Conservation (phyloP, 129 eudicot species). For the Calendula officinalis region DNA sequence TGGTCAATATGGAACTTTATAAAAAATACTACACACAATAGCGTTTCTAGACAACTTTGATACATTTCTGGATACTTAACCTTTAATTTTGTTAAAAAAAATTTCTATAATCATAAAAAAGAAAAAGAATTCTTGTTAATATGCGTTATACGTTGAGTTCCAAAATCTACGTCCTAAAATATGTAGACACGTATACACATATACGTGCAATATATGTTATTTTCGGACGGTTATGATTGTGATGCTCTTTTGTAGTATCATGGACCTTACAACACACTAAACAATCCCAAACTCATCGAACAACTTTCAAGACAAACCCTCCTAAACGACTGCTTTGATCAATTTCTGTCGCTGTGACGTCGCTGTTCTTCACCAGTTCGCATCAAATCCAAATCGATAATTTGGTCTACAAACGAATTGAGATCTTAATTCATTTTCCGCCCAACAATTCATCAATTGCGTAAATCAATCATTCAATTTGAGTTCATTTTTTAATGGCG, state of each 20-base stretch:
- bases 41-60: too few relatives aligned
- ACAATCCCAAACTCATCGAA: slow-evolving; percentile 12
- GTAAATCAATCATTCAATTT: slow-evolving; percentile 17
- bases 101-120: too few relatives aligned
- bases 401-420: neutral
- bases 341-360: slow-evolving; percentile 34
- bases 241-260: slow-evolving; percentile 10
- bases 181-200: too few relatives aligned
- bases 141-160: too few relatives aligned
- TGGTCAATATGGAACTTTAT: too few relatives aligned
- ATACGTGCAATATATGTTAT: neutral
- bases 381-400: slow-evolving; percentile 27
- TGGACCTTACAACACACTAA: slow-evolving; percentile 19
- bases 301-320: slow-evolving; percentile 17
- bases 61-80: too few relatives aligned
- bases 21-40: too few relatives aligned
- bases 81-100: too few relatives aligned
- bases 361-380: slow-evolving; percentile 33
- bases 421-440: slow-evolving; percentile 3
- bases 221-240: slow-evolving; percentile 19
- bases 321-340: slow-evolving; percentile 25
- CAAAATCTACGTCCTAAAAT: too few relatives aligned
- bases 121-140: too few relatives aligned
- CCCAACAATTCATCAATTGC: neutral
- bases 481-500: slow-evolving; percentile 25